Evolutionary conservation across 2,329 filamentous ascomycete species (phyloP).

Genomic region (Pyricularia grisea): DNA sequence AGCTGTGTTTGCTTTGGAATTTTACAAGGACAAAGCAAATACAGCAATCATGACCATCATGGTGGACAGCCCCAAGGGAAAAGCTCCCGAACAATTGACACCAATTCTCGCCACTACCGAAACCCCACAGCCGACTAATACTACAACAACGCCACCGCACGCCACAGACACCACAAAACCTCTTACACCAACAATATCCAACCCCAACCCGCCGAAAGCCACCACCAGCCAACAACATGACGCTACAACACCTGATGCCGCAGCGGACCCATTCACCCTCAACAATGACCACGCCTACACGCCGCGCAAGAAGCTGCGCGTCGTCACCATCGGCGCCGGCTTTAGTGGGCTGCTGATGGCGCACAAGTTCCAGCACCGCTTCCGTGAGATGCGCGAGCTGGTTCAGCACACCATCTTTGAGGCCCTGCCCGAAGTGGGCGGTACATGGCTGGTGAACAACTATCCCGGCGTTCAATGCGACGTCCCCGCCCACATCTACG

Average conservation of each 20-base stretch:
- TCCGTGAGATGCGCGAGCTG: not conserved
- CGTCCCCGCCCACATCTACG: slow-evolving; percentile 51
- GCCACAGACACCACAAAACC: too few species aligned
- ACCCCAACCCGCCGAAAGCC: not conserved
- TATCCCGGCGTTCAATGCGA: slow-evolving; percentile 51
- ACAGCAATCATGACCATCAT: not conserved
- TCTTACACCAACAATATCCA: not conserved
- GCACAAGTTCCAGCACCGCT: slow-evolving; percentile 27
- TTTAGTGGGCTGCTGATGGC: slow-evolving; percentile 32
- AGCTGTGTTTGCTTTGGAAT: not conserved
- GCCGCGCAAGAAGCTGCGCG: slow-evolving; percentile 25
- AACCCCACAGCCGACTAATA: not conserved
- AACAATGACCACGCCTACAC: not conserved
- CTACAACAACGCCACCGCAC: not conserved
- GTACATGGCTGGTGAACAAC: slow-evolving; percentile 50
- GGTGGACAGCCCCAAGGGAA: not conserved
- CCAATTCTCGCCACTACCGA: not conserved
- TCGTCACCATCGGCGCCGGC: slow-evolving; percentile 34
- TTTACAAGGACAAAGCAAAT: not conserved
- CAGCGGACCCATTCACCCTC: not conserved
- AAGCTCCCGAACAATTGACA: not conserved
- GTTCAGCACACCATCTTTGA: slow-evolving; percentile 34
- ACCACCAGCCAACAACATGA: not conserved
- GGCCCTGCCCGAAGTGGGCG: slow-evolving; percentile 44
- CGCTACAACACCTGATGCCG: not conserved